These are phyloP conservation scores for Phytophthora syringae DNA, from an alignment of 352 stramenopile genomes.

Conservation along the genomic window DNA sequence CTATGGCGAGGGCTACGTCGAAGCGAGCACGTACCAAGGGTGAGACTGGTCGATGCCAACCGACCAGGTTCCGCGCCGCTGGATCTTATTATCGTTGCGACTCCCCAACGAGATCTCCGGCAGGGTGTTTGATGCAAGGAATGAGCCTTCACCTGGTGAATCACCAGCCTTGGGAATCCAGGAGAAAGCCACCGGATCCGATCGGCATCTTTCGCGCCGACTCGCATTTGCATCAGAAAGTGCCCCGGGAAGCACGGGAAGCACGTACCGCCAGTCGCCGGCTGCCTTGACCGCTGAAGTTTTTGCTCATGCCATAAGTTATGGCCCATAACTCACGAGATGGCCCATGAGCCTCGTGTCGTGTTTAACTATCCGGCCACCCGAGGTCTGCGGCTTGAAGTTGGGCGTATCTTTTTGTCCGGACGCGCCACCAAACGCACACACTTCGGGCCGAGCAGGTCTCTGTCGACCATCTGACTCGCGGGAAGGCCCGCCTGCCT, in stretches of 20 bases:
- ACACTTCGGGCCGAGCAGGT: constrained; percentile 1
- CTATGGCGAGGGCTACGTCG: background rate
- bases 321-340: too few species aligned
- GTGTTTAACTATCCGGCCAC: too few species aligned
- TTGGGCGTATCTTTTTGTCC: background rate
- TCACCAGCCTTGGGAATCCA: too few species aligned
- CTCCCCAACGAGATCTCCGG: background rate
- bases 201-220: background rate
- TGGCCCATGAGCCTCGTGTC: too few species aligned
- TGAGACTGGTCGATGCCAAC: background rate
- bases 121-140: too few species aligned
- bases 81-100: background rate
- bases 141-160: too few species aligned
- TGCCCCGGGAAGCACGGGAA: background rate
- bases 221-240: background rate
- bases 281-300: background rate
- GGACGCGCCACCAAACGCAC: background rate
- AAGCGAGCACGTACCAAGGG: background rate
- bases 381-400: too few species aligned
- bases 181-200: too few species aligned
- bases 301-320: too few species aligned
- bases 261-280: background rate
- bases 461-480: background rate
- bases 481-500: background rate
- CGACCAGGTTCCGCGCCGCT: background rate